Conservation (phyloP, 2,329 filamentous ascomycete species). For the Cladophialophora exuberans region DNA sequence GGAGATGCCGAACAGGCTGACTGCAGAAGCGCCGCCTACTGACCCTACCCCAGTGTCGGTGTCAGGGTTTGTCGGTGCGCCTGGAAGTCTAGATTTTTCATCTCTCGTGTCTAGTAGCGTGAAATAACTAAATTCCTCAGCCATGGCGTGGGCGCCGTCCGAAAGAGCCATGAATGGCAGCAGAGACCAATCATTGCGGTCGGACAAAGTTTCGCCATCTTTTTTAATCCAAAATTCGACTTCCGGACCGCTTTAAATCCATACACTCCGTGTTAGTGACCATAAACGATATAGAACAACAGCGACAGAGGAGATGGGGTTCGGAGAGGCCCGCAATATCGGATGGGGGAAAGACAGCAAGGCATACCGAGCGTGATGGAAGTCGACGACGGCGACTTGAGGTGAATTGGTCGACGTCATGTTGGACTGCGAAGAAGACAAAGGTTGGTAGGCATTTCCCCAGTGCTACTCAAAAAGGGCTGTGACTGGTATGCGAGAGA, state of each 20-base stretch:
- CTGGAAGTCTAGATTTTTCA: neutral
- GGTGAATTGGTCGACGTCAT: conserved; percentile 49
- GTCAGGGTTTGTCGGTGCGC: neutral
- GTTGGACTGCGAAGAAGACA: neutral
- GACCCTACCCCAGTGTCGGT: conserved; percentile 38
- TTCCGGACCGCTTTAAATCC: conserved; percentile 74
- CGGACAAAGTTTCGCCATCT: conserved; percentile 76
- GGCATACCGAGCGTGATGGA: conserved; percentile 70
- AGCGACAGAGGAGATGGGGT: neutral
- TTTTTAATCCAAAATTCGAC: conserved; percentile 89
- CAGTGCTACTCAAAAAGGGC: too few species aligned
- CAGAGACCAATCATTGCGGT: conserved; percentile 85
- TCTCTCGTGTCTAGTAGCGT: conserved; percentile 67
- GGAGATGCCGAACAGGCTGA: conserved; percentile 92
- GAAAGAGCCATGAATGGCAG: conserved; percentile 96
- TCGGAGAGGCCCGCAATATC: too few species aligned
- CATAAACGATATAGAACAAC: neutral
- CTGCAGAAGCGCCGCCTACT: too few species aligned
- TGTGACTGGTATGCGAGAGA: too few species aligned
- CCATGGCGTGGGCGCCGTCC: conserved; percentile 91
- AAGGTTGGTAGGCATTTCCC: neutral
- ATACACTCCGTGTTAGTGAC: conserved; percentile 13
- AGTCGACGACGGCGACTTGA: conserved; percentile 78
- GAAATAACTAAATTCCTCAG: conserved; percentile 98
- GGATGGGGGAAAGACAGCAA: neutral